A percentile compares a stretch with the other conserved stretches of the same genome.
Evolutionary conservation across 176 grass and related monocot genomes (phyloP).

Genomic region (Bothriochloa decipiens): DNA sequence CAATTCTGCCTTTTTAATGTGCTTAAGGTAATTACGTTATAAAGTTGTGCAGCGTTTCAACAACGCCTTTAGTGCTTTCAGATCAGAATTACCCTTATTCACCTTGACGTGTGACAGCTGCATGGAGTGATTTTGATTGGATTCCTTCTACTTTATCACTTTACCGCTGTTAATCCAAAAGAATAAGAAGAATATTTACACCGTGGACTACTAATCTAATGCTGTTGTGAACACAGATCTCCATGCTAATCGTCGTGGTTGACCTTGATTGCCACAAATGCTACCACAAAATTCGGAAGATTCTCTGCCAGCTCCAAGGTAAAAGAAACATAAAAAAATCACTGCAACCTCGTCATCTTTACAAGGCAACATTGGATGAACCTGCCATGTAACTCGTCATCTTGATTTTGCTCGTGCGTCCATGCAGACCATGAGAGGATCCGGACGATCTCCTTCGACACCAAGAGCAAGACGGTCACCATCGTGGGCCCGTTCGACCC

Average conservation of each 20-base stretch:
- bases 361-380: too few relatives aligned
- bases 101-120: not conserved
- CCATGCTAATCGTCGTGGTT: constrained; percentile 61
- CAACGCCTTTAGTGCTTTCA: not conserved
- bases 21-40: not conserved
- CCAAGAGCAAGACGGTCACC: constrained; percentile 52
- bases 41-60: not conserved
- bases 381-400: too few relatives aligned
- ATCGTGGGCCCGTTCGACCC: constrained; percentile 70
- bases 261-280: constrained; percentile 68
- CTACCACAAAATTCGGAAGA: constrained; percentile 62
- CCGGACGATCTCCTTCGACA: constrained; percentile 56
- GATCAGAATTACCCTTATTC: not conserved
- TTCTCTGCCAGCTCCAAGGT: constrained; percentile 74
- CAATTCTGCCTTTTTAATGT: not conserved
- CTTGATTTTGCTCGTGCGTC: not conserved
- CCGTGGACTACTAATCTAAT: not conserved
- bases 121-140: not conserved
- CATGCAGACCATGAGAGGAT: constrained; percentile 60
- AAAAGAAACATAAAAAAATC: not conserved
- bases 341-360: not conserved
- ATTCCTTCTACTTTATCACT: not conserved
- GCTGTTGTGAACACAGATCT: constrained; percentile 48
- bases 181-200: too few relatives aligned
- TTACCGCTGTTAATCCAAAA: not conserved